Percentiles rank a stretch among this genome's conserved stretches.
These are phyloP conservation scores for Hemileccinum rubropunctum DNA, from an alignment of 768 basidiomycete species.

Conservation along the genomic window DNA sequence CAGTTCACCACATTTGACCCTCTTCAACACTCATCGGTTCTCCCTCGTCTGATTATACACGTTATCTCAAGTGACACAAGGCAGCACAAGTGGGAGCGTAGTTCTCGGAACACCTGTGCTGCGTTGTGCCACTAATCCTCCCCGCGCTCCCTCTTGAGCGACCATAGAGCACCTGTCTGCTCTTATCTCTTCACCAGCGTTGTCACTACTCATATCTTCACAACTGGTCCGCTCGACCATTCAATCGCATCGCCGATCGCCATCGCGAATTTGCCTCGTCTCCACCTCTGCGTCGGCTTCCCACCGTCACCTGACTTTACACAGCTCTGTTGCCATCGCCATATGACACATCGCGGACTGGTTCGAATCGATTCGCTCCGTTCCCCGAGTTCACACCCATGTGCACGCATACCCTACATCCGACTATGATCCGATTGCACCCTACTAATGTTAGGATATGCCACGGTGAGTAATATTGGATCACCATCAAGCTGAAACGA, in stretches of 20 bases:
- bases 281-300: not conserved
- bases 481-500: not conserved
- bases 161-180: not conserved
- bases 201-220: too few relatives aligned
- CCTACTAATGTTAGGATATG: not conserved
- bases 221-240: not conserved
- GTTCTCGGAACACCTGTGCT: slow-evolving; percentile 43
- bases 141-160: too few relatives aligned
- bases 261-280: not conserved
- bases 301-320: slow-evolving; percentile 6
- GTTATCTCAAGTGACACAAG: slow-evolving; percentile 7
- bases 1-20: not conserved
- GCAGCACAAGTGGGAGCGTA: slow-evolving; percentile 42
- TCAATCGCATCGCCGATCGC: not conserved
- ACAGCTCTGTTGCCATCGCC: not conserved
- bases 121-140: slow-evolving; percentile 9
- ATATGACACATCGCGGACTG: not conserved
- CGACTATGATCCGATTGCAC: not conserved
- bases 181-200: not conserved
- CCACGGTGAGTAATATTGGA: not conserved
- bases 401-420: too few relatives aligned
- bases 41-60: too few relatives aligned
- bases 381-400: slow-evolving; percentile 17
- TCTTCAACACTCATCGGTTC: not conserved
- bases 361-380: slow-evolving; percentile 4